Conservation (phyloP, 2,329 filamentous ascomycete genomes). For the Mollisia scopiformis region DNA sequence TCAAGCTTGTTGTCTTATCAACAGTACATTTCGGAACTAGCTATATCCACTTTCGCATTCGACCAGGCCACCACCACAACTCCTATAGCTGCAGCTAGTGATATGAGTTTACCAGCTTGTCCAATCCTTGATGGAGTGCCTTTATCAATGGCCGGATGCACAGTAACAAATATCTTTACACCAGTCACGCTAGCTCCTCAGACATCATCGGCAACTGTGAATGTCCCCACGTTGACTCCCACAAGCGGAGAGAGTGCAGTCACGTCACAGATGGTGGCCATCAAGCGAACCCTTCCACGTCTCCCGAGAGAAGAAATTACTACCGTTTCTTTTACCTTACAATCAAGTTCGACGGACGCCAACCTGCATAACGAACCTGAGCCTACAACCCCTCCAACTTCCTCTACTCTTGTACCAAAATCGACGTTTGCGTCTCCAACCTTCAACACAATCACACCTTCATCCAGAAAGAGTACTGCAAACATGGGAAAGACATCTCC, state of each 20-base stretch:
- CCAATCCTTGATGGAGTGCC: neutral
- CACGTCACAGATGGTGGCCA: neutral
- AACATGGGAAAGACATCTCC: neutral
- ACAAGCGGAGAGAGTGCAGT: neutral
- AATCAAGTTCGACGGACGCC: neutral
- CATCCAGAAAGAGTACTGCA: neutral
- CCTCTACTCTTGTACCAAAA: too few relatives aligned
- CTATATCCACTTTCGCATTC: neutral
- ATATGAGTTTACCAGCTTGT: neutral
- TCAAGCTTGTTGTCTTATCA: neutral
- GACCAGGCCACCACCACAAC: too few relatives aligned
- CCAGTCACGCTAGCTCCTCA: neutral
- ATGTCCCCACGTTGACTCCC: neutral
- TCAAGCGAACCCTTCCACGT: neutral
- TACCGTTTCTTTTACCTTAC: neutral
- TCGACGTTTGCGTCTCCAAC: too few relatives aligned
- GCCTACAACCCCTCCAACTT: too few relatives aligned
- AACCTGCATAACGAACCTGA: neutral
- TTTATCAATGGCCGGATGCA: neutral
- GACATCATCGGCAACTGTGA: neutral
- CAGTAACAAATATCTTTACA: neutral
- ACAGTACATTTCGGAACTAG: too few relatives aligned
- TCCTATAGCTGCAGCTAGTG: too few relatives aligned
- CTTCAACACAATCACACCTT: too few relatives aligned
- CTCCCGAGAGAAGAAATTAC: neutral